phyloP scores from a whole-genome alignment of 768 basidiomycete species.

The Ramaria sp. region DNA sequence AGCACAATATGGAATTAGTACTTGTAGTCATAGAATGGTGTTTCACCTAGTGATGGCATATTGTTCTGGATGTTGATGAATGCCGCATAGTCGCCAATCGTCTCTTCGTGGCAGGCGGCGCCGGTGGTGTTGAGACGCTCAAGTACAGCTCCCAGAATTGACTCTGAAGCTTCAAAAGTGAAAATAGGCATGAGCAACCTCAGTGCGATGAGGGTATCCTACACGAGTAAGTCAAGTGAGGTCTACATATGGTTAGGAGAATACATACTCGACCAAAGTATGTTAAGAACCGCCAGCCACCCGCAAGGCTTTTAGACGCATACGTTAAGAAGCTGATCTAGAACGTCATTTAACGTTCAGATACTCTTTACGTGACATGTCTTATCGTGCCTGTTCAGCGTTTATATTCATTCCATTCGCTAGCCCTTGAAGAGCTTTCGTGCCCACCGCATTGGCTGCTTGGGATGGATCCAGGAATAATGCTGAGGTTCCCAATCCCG shows the following conservation, averaged over 20 bases:
- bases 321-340: constrained; percentile 31
- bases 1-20: constrained; percentile 1
- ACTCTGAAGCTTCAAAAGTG: constrained; percentile 29
- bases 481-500: constrained; percentile 21
- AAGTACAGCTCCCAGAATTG: constrained; percentile 34
- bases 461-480: constrained; percentile 23
- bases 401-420: constrained; percentile 16
- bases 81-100: constrained; percentile 30
- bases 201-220: constrained; percentile 35
- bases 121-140: constrained; percentile 32
- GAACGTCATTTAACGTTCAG: background rate
- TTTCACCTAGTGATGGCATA: constrained; percentile 26
- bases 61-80: constrained; percentile 31
- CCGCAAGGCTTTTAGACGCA: constrained; percentile 29
- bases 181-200: constrained; percentile 31
- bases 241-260: background rate
- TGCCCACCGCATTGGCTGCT: constrained; percentile 17
- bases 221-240: constrained; percentile 20
- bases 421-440: constrained; percentile 22
- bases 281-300: constrained; percentile 37
- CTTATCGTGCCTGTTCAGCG: constrained; percentile 14
- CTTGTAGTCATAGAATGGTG: constrained; percentile 31
- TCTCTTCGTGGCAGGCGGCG: constrained; percentile 34
- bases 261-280: constrained; percentile 13
- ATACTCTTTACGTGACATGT: background rate